A percentile compares a stretch with the other conserved stretches of the same genome.
These are phyloP conservation scores for Mycena latifolia DNA, from an alignment of 768 basidiomycete species.

Conservation along the genomic window DNA sequence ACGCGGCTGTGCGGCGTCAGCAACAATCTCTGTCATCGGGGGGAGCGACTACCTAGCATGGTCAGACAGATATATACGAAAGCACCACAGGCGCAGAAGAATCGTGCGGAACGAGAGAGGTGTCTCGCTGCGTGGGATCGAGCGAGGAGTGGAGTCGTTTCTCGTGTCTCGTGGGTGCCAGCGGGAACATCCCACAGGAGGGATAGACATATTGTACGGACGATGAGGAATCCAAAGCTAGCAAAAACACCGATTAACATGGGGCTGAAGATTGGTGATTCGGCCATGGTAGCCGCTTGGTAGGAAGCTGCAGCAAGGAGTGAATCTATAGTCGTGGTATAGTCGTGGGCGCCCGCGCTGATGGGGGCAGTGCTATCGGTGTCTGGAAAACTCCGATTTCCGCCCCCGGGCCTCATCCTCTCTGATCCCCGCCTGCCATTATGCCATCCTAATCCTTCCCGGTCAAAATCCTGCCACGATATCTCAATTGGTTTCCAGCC, in stretches of 20 bases:
- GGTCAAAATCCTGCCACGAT: too few species aligned
- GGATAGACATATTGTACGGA: neutral
- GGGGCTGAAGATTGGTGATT: neutral
- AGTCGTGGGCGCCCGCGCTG: too few species aligned
- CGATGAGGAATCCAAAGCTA: neutral
- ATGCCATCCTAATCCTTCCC: too few species aligned
- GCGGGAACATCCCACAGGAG: neutral
- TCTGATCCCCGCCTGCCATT: too few species aligned
- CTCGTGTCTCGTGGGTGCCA: neutral
- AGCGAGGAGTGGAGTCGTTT: constrained; percentile 2
- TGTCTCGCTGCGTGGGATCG: neutral
- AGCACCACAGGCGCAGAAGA: neutral
- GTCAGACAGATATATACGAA: neutral
- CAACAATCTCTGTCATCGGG: neutral
- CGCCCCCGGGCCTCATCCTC: too few species aligned
- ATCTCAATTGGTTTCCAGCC: too few species aligned
- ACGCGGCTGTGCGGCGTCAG: neutral
- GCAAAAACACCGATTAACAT: neutral
- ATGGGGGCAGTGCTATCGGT: too few species aligned
- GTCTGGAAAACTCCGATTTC: too few species aligned
- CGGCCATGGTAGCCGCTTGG: neutral
- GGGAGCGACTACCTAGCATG: neutral
- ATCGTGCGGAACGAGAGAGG: constrained; percentile 1
- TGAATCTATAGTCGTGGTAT: too few species aligned
- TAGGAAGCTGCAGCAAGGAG: neutral